These are phyloP conservation scores for Fusarium temperatum DNA, from an alignment of 2,329 filamentous ascomycete species.

Conservation along the genomic window DNA sequence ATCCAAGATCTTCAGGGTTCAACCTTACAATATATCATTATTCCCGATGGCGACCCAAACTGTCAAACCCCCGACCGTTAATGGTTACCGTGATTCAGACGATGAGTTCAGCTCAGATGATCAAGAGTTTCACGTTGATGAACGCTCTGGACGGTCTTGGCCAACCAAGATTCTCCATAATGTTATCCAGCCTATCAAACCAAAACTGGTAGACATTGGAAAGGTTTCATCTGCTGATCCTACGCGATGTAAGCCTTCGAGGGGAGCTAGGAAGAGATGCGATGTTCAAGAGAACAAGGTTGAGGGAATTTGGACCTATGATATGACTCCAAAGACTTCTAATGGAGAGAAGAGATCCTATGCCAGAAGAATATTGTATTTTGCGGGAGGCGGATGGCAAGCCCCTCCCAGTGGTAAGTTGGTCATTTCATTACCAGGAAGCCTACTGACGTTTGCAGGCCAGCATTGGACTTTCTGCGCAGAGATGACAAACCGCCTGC, in stretches of 20 bases:
- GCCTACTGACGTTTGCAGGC: background rate
- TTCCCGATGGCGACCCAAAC: background rate
- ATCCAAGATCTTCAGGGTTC: background rate
- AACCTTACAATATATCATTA: background rate
- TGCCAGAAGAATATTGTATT: constrained; percentile 57
- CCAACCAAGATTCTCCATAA: constrained; percentile 17
- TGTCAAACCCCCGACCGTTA: accelerated
- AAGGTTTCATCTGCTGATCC: constrained; percentile 13
- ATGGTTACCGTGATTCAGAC: background rate
- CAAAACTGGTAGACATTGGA: constrained; percentile 3
- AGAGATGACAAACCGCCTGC: constrained; percentile 54
- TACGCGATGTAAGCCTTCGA: constrained; percentile 18
- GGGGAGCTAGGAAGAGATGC: constrained; percentile 16
- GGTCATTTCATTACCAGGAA: accelerated
- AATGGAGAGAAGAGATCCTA: constrained; percentile 25
- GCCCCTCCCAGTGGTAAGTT: constrained; percentile 54
- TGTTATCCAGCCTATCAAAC: constrained; percentile 25
- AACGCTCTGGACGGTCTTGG: constrained; percentile 11
- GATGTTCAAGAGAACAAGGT: constrained; percentile 29
- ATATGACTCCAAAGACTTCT: constrained; percentile 10
- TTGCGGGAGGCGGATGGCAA: constrained; percentile 66
- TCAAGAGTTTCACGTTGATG: constrained; percentile 5
- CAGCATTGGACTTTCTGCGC: constrained; percentile 61
- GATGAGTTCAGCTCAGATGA: background rate
- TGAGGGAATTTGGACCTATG: constrained; percentile 42